A percentile compares a stretch with the other conserved stretches of the same genome.
These are phyloP conservation scores for Globomyces pollinis-pini DNA, from an alignment of 192 early-diverging fungal genomes.

Conservation along the genomic window DNA sequence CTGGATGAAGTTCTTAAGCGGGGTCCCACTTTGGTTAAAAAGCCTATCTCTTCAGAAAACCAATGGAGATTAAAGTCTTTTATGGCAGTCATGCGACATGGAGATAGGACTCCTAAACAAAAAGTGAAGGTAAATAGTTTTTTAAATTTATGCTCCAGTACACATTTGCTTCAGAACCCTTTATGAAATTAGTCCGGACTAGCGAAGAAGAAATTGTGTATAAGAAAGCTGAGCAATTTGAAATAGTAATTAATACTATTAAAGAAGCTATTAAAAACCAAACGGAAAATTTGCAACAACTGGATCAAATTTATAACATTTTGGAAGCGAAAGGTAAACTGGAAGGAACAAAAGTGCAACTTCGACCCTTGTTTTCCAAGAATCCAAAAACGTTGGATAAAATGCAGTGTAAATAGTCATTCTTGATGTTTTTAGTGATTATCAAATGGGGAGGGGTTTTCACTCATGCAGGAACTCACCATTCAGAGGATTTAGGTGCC, in stretches of 20 bases:
- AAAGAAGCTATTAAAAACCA: slow-evolving; percentile 44
- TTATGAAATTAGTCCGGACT: slow-evolving; percentile 63
- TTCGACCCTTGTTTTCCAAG: slow-evolving; percentile 72
- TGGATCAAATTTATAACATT: slow-evolving; percentile 66
- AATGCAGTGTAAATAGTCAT: no score
- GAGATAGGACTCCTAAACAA: slow-evolving; percentile 95
- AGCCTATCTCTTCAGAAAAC: slow-evolving; percentile 54
- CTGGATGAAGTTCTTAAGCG: slow-evolving; percentile 48
- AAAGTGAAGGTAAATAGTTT: no score
- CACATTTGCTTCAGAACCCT: slow-evolving; percentile 59
- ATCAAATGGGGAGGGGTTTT: slow-evolving; percentile 93
- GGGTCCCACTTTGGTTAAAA: neutral
- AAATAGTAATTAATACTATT: slow-evolving; percentile 56
- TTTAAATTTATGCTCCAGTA: no score
- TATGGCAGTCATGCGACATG: slow-evolving; percentile 87
- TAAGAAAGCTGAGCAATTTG: slow-evolving; percentile 63
- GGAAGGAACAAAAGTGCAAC: slow-evolving; percentile 87
- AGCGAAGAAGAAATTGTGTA: slow-evolving; percentile 71
- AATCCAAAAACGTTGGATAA: slow-evolving; percentile 43
- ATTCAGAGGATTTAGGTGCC: slow-evolving; percentile 84
- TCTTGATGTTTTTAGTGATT: no score
- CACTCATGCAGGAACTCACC: slow-evolving; percentile 86
- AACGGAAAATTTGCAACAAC: slow-evolving; percentile 43
- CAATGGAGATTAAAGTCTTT: slow-evolving; percentile 93
- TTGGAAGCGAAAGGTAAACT: slow-evolving; percentile 70